These are phyloP conservation scores for Pseudoneurospora amorphoporcata DNA, from an alignment of 495 filamentous ascomycete species.

Conservation along the genomic window DNA sequence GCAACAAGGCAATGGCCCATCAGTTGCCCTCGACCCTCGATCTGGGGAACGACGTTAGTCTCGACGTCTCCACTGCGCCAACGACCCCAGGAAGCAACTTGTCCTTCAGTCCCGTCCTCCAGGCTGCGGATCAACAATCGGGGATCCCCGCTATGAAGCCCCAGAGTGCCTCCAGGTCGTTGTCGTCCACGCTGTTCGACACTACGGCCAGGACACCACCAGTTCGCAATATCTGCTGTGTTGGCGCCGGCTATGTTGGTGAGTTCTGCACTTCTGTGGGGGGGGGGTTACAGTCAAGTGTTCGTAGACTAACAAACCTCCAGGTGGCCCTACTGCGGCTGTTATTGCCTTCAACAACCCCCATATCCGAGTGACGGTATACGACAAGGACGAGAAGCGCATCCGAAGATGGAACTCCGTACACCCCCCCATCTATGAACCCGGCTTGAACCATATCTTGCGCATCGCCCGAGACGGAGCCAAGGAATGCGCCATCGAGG, in stretches of 20 bases:
- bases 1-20: background rate
- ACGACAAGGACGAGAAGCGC: constrained; percentile 52
- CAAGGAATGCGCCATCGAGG: constrained; percentile 16
- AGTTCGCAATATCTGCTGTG: constrained; percentile 38
- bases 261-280: constrained; percentile 1
- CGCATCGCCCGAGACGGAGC: constrained; percentile 48
- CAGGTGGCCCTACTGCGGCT: constrained; percentile 64
- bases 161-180: constrained; percentile 7
- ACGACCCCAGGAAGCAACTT: constrained; percentile 44
- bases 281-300: background rate
- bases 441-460: constrained; percentile 57
- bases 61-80: constrained; percentile 35
- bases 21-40: constrained; percentile 7
- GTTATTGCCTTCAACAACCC: constrained; percentile 63
- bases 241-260: constrained; percentile 22
- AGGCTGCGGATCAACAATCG: constrained; percentile 17
- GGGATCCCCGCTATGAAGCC: constrained; percentile 7
- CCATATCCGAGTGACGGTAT: constrained; percentile 57
- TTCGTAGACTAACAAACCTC: background rate
- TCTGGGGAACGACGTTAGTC: constrained; percentile 8
- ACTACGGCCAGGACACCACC: constrained; percentile 8
- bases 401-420: constrained; percentile 63
- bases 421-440: constrained; percentile 68
- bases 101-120: constrained; percentile 32
- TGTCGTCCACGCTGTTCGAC: constrained; percentile 9